These are phyloP conservation scores for Chimonanthus salicifolius DNA, from an alignment of 164 flowering plant genomes.

Conservation along the genomic window DNA sequence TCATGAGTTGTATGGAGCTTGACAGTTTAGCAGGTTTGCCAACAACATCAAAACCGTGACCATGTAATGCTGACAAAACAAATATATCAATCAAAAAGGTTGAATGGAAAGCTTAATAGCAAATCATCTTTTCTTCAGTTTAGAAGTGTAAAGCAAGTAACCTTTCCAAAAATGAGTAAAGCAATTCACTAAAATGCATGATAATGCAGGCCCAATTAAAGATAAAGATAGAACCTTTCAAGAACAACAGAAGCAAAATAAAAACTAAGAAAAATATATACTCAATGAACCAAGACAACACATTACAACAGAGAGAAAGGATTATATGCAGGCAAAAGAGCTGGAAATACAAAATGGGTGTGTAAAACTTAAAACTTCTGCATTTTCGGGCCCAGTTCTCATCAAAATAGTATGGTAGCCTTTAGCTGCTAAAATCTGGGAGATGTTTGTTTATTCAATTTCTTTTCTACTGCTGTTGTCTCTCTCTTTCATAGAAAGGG, in stretches of 20 bases:
- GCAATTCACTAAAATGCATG: not conserved
- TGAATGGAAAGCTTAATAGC: not conserved
- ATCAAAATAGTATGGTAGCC: not conserved
- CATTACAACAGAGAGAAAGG: not conserved
- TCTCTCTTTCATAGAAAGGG: not conserved
- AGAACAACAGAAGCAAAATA: not conserved
- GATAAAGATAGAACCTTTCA: no score
- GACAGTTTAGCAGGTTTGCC: conserved; percentile 15
- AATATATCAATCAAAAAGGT: not conserved
- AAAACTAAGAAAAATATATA: not conserved
- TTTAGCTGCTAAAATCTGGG: no score
- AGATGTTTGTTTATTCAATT: no score
- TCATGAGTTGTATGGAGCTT: conserved; percentile 6
- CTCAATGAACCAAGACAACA: not conserved
- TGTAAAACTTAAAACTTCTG: no score
- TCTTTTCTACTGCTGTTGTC: not conserved
- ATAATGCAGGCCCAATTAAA: not conserved
- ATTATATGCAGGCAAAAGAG: not conserved
- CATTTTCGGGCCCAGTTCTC: not conserved
- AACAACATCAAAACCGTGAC: conserved; percentile 17
- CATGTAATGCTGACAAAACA: conserved; percentile 28
- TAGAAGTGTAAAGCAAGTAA: not conserved
- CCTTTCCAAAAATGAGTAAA: no score
- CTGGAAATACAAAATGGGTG: not conserved
- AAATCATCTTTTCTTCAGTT: not conserved